Evolutionary conservation across 257 asterid species (phyloP), one percentile per base, ranked within the genome.

Genomic region (Galeopsis tetrahit): DNA sequence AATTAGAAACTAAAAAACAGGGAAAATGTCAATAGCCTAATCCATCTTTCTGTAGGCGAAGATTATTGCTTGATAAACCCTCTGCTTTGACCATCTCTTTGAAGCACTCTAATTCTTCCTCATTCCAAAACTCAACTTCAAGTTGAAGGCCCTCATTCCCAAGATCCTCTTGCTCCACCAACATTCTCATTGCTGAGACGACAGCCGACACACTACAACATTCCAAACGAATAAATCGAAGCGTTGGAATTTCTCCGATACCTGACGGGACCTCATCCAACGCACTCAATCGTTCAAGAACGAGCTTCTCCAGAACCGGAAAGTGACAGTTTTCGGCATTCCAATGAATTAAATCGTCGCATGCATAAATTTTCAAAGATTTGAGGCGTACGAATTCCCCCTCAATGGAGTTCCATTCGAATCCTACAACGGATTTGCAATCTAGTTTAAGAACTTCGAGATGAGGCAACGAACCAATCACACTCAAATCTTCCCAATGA

Each of bases 171-270:
- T 65, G 78, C 57, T 73, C 78, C 8, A 38, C 59, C 17, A 73
- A 8, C 44, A 73, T 40, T 1, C 14, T 39, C 34, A 17, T 39
- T 31, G 65, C 71, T 0, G 77, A 73, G 6, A 40, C 6, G 5
- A 6, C 28, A 4, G 17, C 9, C 1, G 77, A 36, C 34, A 14
- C 14, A 3, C 3, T 10, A 39, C 72, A 64, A 1, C 6, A 0
- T 6, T 1, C 0, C 28, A 73, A 4, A 8, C 14, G 7, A 53
- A 73, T 52, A 2, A 8, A 7, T 53, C 28, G n/a, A 17, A 73
- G 72, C 2, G 72, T 63, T 55, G 38, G 72, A 40, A 65, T 73
- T 3, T 73, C 78, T 64, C 78, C 78, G 21, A 73, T 52, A 1
- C 57, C 72, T 0, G n/a, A 46, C 17, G 76, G 70, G 5, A 72